phyloP scores from a whole-genome alignment of 306 rosid genomes.

The Gastrolobium villosum region DNA sequence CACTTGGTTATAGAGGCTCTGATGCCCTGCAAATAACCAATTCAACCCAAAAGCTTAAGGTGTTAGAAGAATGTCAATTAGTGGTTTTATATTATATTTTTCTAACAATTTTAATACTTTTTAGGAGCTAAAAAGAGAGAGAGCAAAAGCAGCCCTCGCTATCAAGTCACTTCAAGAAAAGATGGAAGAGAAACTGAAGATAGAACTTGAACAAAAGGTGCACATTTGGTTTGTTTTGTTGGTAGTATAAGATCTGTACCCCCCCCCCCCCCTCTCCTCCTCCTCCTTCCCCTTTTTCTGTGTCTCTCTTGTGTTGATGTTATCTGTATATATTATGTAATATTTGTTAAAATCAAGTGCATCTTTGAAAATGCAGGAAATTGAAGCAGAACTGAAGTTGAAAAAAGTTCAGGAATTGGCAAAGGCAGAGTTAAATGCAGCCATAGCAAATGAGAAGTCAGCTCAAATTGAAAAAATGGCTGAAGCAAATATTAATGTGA shows the following conservation, averaged over 20 bases:
- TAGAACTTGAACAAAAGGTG: constrained; percentile 90
- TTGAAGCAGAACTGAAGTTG: constrained; percentile 66
- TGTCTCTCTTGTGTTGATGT: constrained; percentile 24
- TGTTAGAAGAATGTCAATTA: too few relatives aligned
- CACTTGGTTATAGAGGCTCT: too few relatives aligned
- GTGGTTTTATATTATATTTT: too few relatives aligned
- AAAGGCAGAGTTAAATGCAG: constrained; percentile 83
- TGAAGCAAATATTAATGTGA: constrained; percentile 91
- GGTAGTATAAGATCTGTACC: constrained; percentile 30
- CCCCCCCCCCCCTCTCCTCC: not conserved
- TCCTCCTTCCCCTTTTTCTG: not conserved
- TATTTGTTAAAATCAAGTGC: constrained; percentile 47
- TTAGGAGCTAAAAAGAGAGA: constrained; percentile 91
- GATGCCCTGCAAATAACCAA: too few relatives aligned
- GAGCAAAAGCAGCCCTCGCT: constrained; percentile 85
- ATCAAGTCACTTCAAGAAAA: constrained; percentile 85
- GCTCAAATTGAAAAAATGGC: constrained; percentile 89
- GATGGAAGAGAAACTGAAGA: constrained; percentile 81
- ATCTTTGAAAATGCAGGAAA: constrained; percentile 69
- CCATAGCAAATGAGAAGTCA: constrained; percentile 89
- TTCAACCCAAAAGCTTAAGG: too few relatives aligned
- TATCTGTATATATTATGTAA: constrained; percentile 39
- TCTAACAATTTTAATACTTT: constrained; percentile 16
- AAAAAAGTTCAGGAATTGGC: constrained; percentile 71
- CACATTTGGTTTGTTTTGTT: constrained; percentile 45